These are phyloP conservation scores for Clavulina sp. DNA, from an alignment of 768 basidiomycete genomes.

Conservation along the genomic window DNA sequence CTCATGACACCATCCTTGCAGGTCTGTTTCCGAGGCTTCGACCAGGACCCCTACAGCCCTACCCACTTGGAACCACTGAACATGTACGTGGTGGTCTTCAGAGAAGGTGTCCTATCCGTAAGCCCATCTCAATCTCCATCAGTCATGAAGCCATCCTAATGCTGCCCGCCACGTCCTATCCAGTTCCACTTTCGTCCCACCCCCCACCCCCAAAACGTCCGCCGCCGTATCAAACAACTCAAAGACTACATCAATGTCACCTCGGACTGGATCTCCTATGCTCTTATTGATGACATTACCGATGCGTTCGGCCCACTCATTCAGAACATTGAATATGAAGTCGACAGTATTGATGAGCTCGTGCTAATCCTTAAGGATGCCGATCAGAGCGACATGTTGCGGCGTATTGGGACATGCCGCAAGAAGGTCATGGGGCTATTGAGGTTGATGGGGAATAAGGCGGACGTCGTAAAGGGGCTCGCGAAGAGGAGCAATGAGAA, in stretches of 20 bases:
- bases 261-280: slow-evolving; percentile 99
- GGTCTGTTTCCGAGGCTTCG: slow-evolving; percentile 94
- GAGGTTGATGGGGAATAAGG: slow-evolving; percentile 96
- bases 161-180: background rate
- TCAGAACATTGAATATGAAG: slow-evolving; percentile 97
- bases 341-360: slow-evolving; percentile 96
- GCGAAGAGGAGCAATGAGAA: slow-evolving; percentile 98
- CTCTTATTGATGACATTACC: slow-evolving; percentile 97
- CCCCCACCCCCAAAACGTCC: slow-evolving; percentile 94
- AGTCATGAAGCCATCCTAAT: background rate
- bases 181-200: slow-evolving; percentile 97
- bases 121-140: slow-evolving; percentile 16
- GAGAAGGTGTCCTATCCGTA: slow-evolving; percentile 89
- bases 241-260: slow-evolving; percentile 98
- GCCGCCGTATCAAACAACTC: slow-evolving; percentile 93
- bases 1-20: background rate
- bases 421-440: slow-evolving; percentile 99
- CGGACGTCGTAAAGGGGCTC: slow-evolving; percentile 96
- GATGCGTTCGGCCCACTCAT: slow-evolving; percentile 98
- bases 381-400: slow-evolving; percentile 95
- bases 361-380: slow-evolving; percentile 91
- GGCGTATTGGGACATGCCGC: slow-evolving; percentile 90
- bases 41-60: slow-evolving; percentile 94
- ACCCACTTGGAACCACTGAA: slow-evolving; percentile 96
- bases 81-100: slow-evolving; percentile 99